Percentiles rank a stretch among this genome's conserved stretches.
Conservation (phyloP, 1,284 basidiomycete species). For the Irpex sp. region DNA sequence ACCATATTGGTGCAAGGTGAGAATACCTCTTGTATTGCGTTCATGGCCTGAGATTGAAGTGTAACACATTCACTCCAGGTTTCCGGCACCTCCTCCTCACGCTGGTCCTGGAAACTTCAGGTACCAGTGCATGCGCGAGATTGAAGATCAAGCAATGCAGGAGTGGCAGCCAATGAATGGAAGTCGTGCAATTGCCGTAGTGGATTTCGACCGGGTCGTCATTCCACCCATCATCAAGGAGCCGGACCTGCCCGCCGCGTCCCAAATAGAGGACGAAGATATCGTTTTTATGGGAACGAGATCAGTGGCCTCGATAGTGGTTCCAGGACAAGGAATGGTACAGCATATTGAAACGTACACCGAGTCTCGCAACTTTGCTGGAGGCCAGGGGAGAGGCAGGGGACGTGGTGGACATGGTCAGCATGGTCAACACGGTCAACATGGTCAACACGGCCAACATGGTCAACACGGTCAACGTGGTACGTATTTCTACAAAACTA, state of each 20-base stretch:
- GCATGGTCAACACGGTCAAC: neutral
- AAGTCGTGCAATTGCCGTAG: constrained; percentile 49
- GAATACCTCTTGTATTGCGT: constrained; percentile 5
- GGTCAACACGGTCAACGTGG: neutral
- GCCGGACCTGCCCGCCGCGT: neutral
- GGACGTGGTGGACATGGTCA: neutral
- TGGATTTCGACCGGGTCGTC: constrained; percentile 62
- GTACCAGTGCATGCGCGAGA: constrained; percentile 51
- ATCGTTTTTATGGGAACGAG: no score
- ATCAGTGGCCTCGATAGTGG: no score
- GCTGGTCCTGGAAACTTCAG: constrained; percentile 32
- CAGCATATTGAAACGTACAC: no score
- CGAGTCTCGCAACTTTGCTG: neutral
- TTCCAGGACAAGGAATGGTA: no score
- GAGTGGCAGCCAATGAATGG: constrained; percentile 44
- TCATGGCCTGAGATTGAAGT: neutral
- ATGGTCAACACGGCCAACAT: no score
- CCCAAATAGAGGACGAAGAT: neutral
- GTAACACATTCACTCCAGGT: constrained; percentile 13
- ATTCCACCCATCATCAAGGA: constrained; percentile 34
- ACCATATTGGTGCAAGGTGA: constrained; percentile 80
- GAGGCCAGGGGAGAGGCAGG: neutral
- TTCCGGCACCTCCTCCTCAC: constrained; percentile 37
- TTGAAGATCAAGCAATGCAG: constrained; percentile 60
- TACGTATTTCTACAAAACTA: neutral